A percentile compares a stretch with the other conserved stretches of the same genome.
Evolutionary conservation across 1,139 yeast species (phyloP).

Genomic region (Hansenula lynferdii): DNA sequence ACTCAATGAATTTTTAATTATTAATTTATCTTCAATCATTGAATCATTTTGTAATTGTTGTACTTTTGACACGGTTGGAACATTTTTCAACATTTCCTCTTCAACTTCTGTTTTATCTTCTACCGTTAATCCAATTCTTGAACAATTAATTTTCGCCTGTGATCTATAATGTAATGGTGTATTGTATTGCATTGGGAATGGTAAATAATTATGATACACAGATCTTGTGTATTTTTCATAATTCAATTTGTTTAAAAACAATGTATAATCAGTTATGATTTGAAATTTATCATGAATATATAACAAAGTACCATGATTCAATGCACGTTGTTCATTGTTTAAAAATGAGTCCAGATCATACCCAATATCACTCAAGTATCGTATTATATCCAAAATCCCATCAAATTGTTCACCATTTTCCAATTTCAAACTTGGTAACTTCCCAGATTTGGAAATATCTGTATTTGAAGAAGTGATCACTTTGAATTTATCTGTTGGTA

Average conservation of each 20-base stretch:
- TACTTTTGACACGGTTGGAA: constrained; percentile 44
- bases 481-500: constrained; percentile 23
- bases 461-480: constrained; percentile 56
- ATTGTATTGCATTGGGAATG: constrained; percentile 85
- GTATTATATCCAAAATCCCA: constrained; percentile 50
- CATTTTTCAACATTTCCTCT: constrained; percentile 27
- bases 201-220: constrained; percentile 50
- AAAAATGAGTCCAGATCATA: constrained; percentile 15
- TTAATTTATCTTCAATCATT: constrained; percentile 36
- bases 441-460: constrained; percentile 45
- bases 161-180: constrained; percentile 54
- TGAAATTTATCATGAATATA: constrained; percentile 37
- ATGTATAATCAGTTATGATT: constrained; percentile 54
- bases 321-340: constrained; percentile 19
- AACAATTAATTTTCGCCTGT: constrained; percentile 44
- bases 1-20: constrained; percentile 44
- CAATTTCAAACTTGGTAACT: constrained; percentile 49
- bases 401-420: constrained; percentile 28
- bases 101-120: constrained; percentile 23
- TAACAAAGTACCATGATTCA: constrained; percentile 32
- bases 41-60: constrained; percentile 45
- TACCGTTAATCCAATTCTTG: constrained; percentile 23
- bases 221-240: constrained; percentile 65
- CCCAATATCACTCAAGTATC: no score
- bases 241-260: constrained; percentile 55